Conservation (phyloP, 257 asterid genomes). For the Salvia splendens region DNA sequence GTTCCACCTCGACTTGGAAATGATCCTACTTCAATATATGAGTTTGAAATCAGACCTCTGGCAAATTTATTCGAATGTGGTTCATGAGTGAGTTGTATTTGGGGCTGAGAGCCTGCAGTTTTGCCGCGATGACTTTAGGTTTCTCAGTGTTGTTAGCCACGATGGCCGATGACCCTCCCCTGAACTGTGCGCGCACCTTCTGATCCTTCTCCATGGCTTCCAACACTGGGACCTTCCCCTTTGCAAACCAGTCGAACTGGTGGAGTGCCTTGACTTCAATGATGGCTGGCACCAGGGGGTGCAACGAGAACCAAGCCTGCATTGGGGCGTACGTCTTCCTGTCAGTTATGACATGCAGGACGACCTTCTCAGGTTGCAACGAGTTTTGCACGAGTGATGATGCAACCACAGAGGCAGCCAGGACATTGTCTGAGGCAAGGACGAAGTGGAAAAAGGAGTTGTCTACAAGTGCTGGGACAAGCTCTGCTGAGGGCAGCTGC, state of each 20-base stretch:
- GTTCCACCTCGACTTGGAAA: too few relatives aligned
- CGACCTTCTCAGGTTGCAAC: conserved; percentile 63
- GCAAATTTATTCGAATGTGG: conserved; percentile 89
- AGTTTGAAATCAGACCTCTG: conserved; percentile 55
- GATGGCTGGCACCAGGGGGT: conserved; percentile 71
- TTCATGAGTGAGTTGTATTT: conserved; percentile 90
- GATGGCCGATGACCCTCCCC: conserved; percentile 94
- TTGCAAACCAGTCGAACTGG: conserved; percentile 92
- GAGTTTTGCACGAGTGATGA: conserved; percentile 75
- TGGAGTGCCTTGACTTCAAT: conserved; percentile 87
- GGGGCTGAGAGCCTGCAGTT: conserved; percentile 93
- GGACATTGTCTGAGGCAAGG: conserved; percentile 90
- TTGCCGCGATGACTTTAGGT: conserved; percentile 82
- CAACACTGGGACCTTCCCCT: conserved; percentile 88
- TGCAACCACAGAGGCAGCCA: conserved; percentile 94
- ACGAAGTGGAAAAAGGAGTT: conserved; percentile 83
- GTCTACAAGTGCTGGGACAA: conserved; percentile 83
- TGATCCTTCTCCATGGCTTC: conserved; percentile 99
- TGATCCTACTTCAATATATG: too few relatives aligned
- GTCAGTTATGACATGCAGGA: conserved; percentile 82
- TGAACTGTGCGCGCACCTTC: conserved; percentile 66
- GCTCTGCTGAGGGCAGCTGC: conserved; percentile 86
- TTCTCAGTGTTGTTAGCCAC: conserved; percentile 81
- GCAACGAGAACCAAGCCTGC: conserved; percentile 98
- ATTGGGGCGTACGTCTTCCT: conserved; percentile 82